Conservation (phyloP, 1,284 basidiomycete genomes). For the Wolfiporia cocos region DNA sequence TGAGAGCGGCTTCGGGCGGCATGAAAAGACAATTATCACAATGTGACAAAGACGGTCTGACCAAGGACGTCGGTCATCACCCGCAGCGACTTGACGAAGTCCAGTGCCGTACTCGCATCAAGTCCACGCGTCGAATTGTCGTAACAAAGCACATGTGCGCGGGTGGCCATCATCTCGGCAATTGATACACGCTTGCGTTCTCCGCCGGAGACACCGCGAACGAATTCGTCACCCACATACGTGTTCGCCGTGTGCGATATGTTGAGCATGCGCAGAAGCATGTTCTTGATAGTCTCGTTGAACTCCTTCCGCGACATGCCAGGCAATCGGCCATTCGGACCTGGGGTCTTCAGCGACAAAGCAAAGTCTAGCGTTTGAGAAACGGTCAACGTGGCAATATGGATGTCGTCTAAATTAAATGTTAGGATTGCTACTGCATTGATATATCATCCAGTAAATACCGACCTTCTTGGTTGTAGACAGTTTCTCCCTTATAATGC, state of each 20-base stretch:
- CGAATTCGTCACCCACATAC: conserved; percentile 79
- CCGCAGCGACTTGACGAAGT: conserved; percentile 69
- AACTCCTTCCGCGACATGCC: conserved; percentile 59
- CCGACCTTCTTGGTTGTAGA: conserved; percentile 75
- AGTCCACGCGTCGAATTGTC: conserved; percentile 84
- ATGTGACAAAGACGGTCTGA: conserved; percentile 72
- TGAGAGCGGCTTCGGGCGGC: not conserved
- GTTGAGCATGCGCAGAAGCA: conserved; percentile 74
- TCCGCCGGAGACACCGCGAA: conserved; percentile 84
- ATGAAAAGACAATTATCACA: conserved; percentile 46
- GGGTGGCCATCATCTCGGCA: conserved; percentile 79
- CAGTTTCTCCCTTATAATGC: conserved; percentile 76
- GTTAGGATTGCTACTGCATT: not conserved
- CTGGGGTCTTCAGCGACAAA: conserved; percentile 62
- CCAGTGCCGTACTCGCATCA: conserved; percentile 82
- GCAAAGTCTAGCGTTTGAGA: conserved; percentile 66
- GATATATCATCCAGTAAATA: conserved; percentile 1
- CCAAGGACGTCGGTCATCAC: conserved; percentile 74
- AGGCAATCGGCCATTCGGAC: conserved; percentile 64
- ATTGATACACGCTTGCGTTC: conserved; percentile 86
- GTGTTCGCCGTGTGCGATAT: conserved; percentile 73
- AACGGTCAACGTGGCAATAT: conserved; percentile 75
- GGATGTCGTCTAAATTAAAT: conserved; percentile 53
- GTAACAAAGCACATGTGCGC: conserved; percentile 75
- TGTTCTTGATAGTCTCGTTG: conserved; percentile 48